Conservation (phyloP, 2,329 filamentous ascomycete species). For the Microdochium bolleyi region DNA sequence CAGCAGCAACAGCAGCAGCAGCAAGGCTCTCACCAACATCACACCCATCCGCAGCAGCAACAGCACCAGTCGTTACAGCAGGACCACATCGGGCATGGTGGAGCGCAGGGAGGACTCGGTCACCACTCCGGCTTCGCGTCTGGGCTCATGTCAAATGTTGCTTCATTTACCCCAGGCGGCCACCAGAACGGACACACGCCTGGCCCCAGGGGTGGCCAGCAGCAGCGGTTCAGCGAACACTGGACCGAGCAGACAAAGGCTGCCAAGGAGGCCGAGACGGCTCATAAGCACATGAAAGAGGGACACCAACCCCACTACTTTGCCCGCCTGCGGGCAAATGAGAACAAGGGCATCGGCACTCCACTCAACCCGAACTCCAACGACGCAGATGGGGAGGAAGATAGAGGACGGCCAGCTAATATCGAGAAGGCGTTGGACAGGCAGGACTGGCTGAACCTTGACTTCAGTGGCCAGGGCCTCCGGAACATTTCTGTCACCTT, state of each 20-base stretch:
- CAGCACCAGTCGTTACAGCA: conserved; percentile 53
- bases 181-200: conserved; percentile 50
- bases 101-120: conserved; percentile 44
- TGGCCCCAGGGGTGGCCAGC: conserved; percentile 39
- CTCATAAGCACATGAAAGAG: conserved; percentile 62
- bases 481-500: conserved; percentile 72
- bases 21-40: conserved; percentile 43
- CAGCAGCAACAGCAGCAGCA: conserved; percentile 4
- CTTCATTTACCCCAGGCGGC: conserved; percentile 45
- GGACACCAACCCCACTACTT: conserved; percentile 63
- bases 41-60: conserved; percentile 47
- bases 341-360: conserved; percentile 59
- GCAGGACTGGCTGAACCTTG: conserved; percentile 87
- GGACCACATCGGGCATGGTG: conserved; percentile 46
- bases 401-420: conserved; percentile 55
- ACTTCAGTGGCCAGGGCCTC: conserved; percentile 92
- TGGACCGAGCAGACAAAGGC: conserved; percentile 84
- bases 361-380: conserved; percentile 38
- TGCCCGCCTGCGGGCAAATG: conserved; percentile 60
- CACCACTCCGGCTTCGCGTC: conserved; percentile 57
- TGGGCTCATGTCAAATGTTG: conserved; percentile 56
- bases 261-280: conserved; percentile 68
- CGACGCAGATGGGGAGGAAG: conserved; percentile 43
- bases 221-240: conserved; percentile 54
- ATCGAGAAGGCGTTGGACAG: conserved; percentile 58